Conservation (phyloP, 805 yeast genomes). For the Candida caryicola region DNA sequence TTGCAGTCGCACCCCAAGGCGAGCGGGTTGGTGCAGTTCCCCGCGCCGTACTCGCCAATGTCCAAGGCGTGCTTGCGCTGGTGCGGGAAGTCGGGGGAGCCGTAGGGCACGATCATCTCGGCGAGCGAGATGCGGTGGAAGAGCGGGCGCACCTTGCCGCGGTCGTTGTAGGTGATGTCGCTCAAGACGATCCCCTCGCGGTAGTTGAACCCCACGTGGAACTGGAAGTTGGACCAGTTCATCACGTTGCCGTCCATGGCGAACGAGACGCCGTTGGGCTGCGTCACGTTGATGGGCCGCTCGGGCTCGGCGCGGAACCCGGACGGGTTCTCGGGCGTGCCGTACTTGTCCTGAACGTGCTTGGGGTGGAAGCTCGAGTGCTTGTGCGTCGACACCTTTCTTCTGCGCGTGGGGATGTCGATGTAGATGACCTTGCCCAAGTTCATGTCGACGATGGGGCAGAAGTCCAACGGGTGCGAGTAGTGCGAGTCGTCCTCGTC, state of each 20-base stretch:
- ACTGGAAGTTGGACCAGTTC: slow-evolving; percentile 73
- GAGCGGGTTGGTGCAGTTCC: slow-evolving; percentile 78
- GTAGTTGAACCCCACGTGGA: slow-evolving; percentile 82
- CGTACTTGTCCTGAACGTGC: slow-evolving; percentile 58
- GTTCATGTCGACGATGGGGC: slow-evolving; percentile 78
- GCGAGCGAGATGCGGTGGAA: slow-evolving; percentile 76
- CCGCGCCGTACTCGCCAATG: slow-evolving; percentile 87
- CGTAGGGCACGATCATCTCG: slow-evolving; percentile 86
- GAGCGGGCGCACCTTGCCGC: slow-evolving; percentile 67
- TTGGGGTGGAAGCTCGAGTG: slow-evolving; percentile 70
- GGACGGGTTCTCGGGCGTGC: slow-evolving; percentile 43
- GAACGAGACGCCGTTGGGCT: slow-evolving; percentile 83
- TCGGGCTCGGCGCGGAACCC: slow-evolving; percentile 55
- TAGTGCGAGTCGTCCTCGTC: slow-evolving; percentile 75
- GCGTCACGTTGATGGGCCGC: slow-evolving; percentile 68
- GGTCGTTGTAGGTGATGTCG: slow-evolving; percentile 72
- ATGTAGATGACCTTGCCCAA: slow-evolving; percentile 65
- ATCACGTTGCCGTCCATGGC: slow-evolving; percentile 65
- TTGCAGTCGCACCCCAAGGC: slow-evolving; percentile 82
- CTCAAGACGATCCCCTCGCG: slow-evolving; percentile 81
- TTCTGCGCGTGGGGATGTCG: slow-evolving; percentile 73
- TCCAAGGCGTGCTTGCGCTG: slow-evolving; percentile 85
- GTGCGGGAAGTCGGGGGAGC: slow-evolving; percentile 75
- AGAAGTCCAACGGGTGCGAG: slow-evolving; percentile 75
- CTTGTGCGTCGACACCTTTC: slow-evolving; percentile 64